Evolutionary conservation across 2,329 filamentous ascomycete species (phyloP), one percentile per base, ranked within the genome.

Genomic region (Scytalidium lignicola): DNA sequence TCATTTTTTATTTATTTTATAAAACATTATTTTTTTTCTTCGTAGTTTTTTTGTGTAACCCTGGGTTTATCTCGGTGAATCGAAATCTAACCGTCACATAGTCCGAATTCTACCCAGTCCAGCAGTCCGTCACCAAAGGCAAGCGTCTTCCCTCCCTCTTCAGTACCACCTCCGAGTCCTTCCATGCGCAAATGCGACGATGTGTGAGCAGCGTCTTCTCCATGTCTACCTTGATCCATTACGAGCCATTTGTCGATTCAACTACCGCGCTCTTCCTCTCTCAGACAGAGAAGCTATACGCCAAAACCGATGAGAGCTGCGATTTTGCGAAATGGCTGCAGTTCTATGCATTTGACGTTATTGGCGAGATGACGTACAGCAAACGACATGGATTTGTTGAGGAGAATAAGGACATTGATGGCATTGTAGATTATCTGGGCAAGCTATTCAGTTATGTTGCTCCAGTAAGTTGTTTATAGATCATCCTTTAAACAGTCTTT

Each of bases 331-430:
- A 74, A 50, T 90, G 87, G 87, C 69, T 91, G 50, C 87, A 91
- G 60, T 90, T 83, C 62, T 90, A 88, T 57, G 88, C 88, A 0
- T 91, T 91, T 59, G 88, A 91, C 61, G 86, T 90, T 13, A 90
- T 90, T 53, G 86, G 86, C 5, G 83, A 88, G 53, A 79, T 90
- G 59, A 90, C 86, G 0, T 90, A 88, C 68, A 83, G 80, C 63
- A 88, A 88, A 63, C 75, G 85, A 0, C 77, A 90, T 50, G 88
- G 88, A 0, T 91, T 91, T 55, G 69, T 91, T 2, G 86, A 91
- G 65, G 76, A 79, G 61, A 84, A 88, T 45, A 75, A 83, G 61
- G 88, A 91, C 54, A 80, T 91, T 12, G 85, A 88, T 53, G 85
- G 85, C 0, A 90, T 90, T 46, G 77, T 90, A 3, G 70, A 66